Base-by-base conservation (phyloP, 176 grass and related monocot species). In the Aegilops umbellulata region DNA sequence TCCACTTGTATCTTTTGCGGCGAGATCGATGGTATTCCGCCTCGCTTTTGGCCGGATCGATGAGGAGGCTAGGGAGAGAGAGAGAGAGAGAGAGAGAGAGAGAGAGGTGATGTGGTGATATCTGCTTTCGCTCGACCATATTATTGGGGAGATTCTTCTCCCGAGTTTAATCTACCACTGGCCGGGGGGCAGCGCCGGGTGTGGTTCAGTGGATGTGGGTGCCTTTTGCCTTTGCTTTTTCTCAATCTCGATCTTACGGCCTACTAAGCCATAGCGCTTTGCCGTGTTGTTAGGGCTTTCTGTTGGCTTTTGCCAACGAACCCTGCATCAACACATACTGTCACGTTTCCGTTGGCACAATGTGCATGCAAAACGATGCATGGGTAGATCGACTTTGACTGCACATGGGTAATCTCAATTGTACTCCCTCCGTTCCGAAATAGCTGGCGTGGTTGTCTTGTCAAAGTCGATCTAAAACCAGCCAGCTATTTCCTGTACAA, bases 1-100 rank as follows among this genome's bases (percentile, higher is more conserved):
- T 90, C 63, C 83, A 20, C 76, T 80, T 83, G 62, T 77, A 78
- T 88, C 87, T 91, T 85, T 74, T 74, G 71, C 39, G 77, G 70
- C 74, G 72, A 88, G 86, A 88, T 83, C 90, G 86, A 91, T 91
- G 74, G 49, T 65, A 63, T 76, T 78, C 67, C 67, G 81, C 65
- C 53, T 80, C 77, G 82, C 90, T 91, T 91, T 91, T 88, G 71
- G 90, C 82, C 82, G 71, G 86, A 91, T 88, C 86, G 90, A 85
- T 82, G 90, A 68, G 60, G 41, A 20, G 82, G 42, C 42, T 46
- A 12, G 42, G 4, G 42, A 42, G 41, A 2, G 42, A 46, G 42
- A 46, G 42, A 17, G 41, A 46, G 42, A 46, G 42, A 17, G 41
- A 46, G 42, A 46, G 42, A 17, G 42, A 42, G 41, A 2, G 42